phyloP scores from a whole-genome alignment of 805 yeast genomes.

The Maudiozyma saulgeensis region DNA sequence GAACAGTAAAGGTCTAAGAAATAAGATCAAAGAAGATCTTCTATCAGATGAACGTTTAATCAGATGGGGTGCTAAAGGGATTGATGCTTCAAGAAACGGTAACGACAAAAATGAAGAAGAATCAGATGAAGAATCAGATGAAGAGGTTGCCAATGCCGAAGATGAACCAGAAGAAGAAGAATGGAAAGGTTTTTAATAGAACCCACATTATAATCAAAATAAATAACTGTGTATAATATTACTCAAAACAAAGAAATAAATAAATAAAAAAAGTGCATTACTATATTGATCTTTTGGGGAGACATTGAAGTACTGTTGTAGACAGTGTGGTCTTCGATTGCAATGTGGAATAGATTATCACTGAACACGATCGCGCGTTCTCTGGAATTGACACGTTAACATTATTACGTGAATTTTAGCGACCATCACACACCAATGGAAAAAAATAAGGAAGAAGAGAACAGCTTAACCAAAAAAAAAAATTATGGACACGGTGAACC shows the following conservation, averaged over 20 bases:
- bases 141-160: slow-evolving; percentile 19
- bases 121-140: slow-evolving; percentile 17
- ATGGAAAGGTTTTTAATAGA: slow-evolving; percentile 33
- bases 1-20: slow-evolving; percentile 54
- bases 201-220: neutral
- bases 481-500: neutral
- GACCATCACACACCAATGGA: neutral
- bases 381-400: neutral
- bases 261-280: no score
- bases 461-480: neutral
- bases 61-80: slow-evolving; percentile 48
- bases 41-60: slow-evolving; percentile 52
- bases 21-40: slow-evolving; percentile 56
- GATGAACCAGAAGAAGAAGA: slow-evolving; percentile 30
- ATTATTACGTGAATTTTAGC: neutral
- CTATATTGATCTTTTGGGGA: no score
- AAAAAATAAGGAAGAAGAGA: neutral
- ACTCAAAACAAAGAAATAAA: no score
- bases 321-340: no score
- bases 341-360: no score
- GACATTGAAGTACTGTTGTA: no score
- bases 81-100: slow-evolving; percentile 4
- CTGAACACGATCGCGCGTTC: no score
- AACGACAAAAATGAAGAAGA: slow-evolving; percentile 25
- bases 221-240: neutral